A percentile compares a stretch with the other conserved stretches of the same genome.
Conservation (phyloP, 2,329 filamentous ascomycete genomes). For the Cladosporium oxysporum region DNA sequence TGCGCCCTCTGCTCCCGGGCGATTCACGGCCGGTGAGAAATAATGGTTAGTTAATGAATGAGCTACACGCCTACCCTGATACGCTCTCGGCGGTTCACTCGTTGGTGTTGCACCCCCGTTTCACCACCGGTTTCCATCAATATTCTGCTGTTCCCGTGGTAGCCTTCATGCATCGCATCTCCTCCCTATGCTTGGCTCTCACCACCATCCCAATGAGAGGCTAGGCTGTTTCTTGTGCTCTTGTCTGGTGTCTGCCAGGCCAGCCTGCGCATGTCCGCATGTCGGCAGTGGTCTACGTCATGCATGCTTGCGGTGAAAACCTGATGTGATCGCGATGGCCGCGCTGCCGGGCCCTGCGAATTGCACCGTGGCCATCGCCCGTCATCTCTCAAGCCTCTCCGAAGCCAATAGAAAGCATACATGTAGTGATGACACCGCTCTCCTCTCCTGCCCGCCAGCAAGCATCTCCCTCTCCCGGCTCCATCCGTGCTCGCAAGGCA, state of each 20-base stretch:
- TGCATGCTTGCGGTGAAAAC: not conserved
- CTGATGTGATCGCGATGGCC: not conserved
- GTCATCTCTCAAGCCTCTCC: slow-evolving; percentile 1
- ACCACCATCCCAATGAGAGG: not conserved
- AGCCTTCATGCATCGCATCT: not conserved
- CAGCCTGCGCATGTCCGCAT: not conserved
- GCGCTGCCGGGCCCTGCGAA: not conserved
- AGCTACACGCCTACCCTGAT: not conserved
- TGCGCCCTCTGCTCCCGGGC: not conserved
- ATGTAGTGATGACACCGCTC: slow-evolving; percentile 4
- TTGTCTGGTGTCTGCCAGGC: not conserved
- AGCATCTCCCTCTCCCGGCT: not conserved
- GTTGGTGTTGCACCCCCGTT: not conserved
- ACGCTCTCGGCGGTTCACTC: not conserved
- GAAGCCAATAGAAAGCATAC: not conserved
- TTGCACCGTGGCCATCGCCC: not conserved
- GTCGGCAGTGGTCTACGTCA: not conserved
- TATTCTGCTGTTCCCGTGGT: not conserved
- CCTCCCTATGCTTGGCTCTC: not conserved
- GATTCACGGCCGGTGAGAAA: slow-evolving; percentile 6
- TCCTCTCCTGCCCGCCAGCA: not conserved
- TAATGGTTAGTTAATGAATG: not conserved
- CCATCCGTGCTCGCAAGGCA: slow-evolving; percentile 5
- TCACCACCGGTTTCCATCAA: not conserved
- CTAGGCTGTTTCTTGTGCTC: slow-evolving; percentile 1